These are phyloP conservation scores for Fragaria iinumae DNA, from an alignment of 306 rosid species.

Conservation along the genomic window DNA sequence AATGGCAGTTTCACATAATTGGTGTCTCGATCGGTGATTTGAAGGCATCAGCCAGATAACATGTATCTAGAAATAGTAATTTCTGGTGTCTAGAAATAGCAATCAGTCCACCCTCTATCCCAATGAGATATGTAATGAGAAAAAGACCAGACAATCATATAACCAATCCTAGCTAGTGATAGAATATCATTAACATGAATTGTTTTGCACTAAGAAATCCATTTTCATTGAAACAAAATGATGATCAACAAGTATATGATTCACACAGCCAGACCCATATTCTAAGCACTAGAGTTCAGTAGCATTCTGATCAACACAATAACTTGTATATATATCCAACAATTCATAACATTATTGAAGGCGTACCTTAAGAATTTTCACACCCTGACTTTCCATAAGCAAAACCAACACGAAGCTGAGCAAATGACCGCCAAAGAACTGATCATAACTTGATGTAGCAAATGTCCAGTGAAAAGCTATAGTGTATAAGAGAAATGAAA, in stretches of 20 bases:
- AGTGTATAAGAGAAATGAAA: neutral
- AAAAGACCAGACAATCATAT: neutral
- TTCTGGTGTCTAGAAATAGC: neutral
- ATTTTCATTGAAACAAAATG: neutral
- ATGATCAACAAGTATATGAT: neutral
- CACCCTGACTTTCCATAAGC: too few species aligned
- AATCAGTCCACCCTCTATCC: neutral
- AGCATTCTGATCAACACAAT: conserved; percentile 1
- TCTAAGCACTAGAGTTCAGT: neutral
- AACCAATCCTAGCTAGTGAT: neutral
- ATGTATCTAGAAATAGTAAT: neutral
- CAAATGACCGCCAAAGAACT: neutral
- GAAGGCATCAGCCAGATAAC: neutral
- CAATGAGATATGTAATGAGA: neutral
- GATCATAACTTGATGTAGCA: neutral
- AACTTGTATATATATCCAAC: neutral
- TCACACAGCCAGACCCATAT: neutral
- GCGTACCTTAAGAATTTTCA: conserved; percentile 6
- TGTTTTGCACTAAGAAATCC: neutral
- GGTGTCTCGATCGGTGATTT: neutral
- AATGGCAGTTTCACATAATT: neutral
- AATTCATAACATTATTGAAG: neutral
- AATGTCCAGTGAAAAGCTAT: neutral
- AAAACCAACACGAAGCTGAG: neutral
- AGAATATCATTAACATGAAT: neutral